A percentile compares a stretch with the other conserved stretches of the same genome.
These are phyloP conservation scores for Fusarium sp. DNA, from an alignment of 2,329 filamentous ascomycete species.

Conservation along the genomic window DNA sequence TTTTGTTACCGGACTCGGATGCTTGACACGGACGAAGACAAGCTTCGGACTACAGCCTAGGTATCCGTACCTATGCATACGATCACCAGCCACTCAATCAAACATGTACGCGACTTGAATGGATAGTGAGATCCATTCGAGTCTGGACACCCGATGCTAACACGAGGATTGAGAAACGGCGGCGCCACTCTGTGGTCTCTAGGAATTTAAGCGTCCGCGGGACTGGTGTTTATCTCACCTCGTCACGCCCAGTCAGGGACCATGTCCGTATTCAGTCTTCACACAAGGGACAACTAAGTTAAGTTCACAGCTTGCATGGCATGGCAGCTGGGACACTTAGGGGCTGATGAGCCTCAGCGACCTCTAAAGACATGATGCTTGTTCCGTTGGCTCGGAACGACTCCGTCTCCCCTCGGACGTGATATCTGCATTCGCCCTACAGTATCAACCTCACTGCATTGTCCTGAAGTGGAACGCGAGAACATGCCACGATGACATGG, in stretches of 20 bases:
- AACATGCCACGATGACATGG: conserved; percentile 2
- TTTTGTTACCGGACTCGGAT: conserved; percentile 1
- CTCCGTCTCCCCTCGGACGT: conserved; percentile 3
- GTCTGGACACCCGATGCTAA: background rate
- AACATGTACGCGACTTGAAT: conserved; percentile 1
- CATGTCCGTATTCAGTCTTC: background rate
- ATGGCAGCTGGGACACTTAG: conserved; percentile 18
- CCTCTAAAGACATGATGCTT: conserved; percentile 1
- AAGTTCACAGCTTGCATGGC: conserved; percentile 16
- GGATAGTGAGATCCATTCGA: background rate
- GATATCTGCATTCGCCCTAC: conserved; percentile 4
- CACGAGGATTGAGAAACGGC: background rate
- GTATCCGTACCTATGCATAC: background rate
- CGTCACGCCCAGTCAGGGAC: conserved; percentile 25
- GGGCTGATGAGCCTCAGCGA: conserved; percentile 23
- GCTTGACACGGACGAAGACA: conserved; percentile 11
- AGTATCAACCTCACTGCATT: conserved; percentile 4
- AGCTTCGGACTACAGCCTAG: conserved; percentile 3
- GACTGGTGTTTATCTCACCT: conserved; percentile 23
- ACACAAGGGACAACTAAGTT: background rate
- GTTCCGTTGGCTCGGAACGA: conserved; percentile 16
- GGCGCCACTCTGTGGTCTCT: background rate
- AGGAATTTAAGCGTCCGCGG: background rate
- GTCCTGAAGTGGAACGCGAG: background rate
- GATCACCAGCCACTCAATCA: conserved; percentile 2